phyloP scores from a whole-genome alignment of 106 monocot genomes.

The Acorus calamus region DNA sequence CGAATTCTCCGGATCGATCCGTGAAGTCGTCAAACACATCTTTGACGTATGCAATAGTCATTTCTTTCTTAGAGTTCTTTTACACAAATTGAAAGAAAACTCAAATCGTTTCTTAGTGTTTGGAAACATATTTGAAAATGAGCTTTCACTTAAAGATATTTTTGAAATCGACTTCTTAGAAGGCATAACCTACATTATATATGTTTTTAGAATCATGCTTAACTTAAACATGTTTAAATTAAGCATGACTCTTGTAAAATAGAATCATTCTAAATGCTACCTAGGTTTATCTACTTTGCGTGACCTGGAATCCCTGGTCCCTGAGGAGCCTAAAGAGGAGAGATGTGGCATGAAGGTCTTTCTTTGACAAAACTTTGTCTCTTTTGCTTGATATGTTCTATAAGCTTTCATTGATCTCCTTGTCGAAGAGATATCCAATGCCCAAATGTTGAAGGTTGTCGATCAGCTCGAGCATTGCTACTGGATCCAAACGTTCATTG shows the following conservation, averaged over 20 bases:
- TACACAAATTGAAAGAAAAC: background rate
- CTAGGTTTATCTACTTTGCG: background rate
- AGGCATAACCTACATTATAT: too few relatives aligned
- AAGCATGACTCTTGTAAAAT: background rate
- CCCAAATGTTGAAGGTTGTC: constrained; percentile 18
- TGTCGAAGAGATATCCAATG: constrained; percentile 20
- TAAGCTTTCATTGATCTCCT: constrained; percentile 11
- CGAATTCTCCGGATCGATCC: constrained; percentile 6
- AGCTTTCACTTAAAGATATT: too few relatives aligned
- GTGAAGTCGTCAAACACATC: constrained; percentile 10
- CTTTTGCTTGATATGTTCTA: background rate
- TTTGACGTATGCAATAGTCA: background rate
- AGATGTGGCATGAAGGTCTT: constrained; percentile 3
- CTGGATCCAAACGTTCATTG: background rate
- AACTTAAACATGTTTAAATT: background rate
- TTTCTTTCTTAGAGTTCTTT: background rate
- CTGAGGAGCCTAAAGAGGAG: constrained; percentile 23
- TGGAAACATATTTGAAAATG: too few relatives aligned
- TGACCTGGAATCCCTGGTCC: constrained; percentile 6
- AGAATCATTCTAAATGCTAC: background rate
- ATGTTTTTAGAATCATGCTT: too few relatives aligned
- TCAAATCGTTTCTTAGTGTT: background rate
- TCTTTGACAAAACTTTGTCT: background rate
- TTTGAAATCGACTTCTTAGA: too few relatives aligned
- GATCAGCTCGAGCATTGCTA: constrained; percentile 7